These are phyloP conservation scores for Colletotrichum camelliae DNA, from an alignment of 2,329 filamentous ascomycete genomes.

Conservation along the genomic window DNA sequence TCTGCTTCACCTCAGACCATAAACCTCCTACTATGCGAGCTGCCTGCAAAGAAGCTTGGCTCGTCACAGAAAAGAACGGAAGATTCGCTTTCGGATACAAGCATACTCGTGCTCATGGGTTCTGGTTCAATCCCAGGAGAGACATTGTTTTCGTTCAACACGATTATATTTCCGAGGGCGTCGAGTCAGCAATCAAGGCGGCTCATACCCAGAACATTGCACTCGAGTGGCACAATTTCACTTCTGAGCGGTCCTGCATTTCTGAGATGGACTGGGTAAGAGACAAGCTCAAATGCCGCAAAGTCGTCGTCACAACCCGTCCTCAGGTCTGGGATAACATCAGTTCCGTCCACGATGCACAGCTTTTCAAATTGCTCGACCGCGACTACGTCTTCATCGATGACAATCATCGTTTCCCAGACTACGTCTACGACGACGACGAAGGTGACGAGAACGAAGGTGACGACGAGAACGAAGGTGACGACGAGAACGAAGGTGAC, in stretches of 20 bases:
- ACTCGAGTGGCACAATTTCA: background rate
- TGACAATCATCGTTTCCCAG: background rate
- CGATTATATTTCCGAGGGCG: background rate
- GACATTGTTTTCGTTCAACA: background rate
- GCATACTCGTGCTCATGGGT: background rate
- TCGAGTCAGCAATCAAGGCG: rapidly evolving
- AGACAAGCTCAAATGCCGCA: rapidly evolving
- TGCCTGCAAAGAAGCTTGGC: background rate
- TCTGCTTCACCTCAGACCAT: too few species aligned
- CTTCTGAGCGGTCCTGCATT: background rate
- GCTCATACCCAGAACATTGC: background rate
- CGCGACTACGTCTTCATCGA: background rate
- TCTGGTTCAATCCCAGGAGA: background rate
- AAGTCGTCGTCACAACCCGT: background rate
- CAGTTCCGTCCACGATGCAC: background rate
- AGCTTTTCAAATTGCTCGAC: background rate
- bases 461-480: too few species aligned
- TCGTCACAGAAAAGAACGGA: background rate
- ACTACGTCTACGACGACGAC: background rate
- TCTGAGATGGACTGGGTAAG: background rate
- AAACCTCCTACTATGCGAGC: background rate
- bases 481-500: too few species aligned
- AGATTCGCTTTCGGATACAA: background rate
- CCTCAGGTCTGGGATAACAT: rapidly evolving
- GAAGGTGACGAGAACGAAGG: background rate